phyloP scores from a whole-genome alignment of 257 asterid genomes.

The Penstemon davidsonii region DNA sequence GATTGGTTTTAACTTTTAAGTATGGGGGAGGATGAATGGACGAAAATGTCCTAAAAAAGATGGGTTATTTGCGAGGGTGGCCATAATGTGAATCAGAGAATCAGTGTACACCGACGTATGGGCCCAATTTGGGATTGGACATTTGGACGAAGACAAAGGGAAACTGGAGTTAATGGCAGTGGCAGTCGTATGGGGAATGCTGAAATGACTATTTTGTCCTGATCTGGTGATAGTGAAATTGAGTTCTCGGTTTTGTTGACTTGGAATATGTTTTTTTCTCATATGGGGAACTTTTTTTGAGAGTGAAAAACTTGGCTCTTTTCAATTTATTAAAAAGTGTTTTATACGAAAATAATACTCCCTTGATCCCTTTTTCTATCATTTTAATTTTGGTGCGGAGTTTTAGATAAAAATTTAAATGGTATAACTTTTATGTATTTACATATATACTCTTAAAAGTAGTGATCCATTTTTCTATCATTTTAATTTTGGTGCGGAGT shows the following conservation, averaged over 20 bases:
- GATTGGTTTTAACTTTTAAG: neutral
- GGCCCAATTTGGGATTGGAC: constrained; percentile 25
- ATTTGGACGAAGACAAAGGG: constrained; percentile 29
- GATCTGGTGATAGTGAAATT: constrained; percentile 30
- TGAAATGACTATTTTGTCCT: constrained; percentile 41
- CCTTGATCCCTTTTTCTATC: no score
- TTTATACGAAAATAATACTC: no score
- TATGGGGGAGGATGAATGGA: constrained; percentile 1
- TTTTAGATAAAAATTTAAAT: no score
- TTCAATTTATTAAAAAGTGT: no score
- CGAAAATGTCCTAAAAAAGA: constrained; percentile 21
- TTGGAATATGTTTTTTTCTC: constrained; percentile 9
- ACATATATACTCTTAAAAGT: no score
- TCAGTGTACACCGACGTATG: constrained; percentile 29
- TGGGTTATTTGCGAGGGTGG: constrained; percentile 5
- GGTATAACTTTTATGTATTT: no score
- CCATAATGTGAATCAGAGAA: constrained; percentile 12
- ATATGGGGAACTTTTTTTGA: neutral
- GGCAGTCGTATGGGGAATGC: constrained; percentile 29
- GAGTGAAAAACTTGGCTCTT: constrained; percentile 18
- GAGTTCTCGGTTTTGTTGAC: constrained; percentile 17
- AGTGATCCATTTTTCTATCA: no score
- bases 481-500: no score
- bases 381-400: no score
- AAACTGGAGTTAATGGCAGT: constrained; percentile 29